These are phyloP conservation scores for Penicillium verrucosum DNA, from an alignment of 2,329 filamentous ascomycete species.

Conservation along the genomic window DNA sequence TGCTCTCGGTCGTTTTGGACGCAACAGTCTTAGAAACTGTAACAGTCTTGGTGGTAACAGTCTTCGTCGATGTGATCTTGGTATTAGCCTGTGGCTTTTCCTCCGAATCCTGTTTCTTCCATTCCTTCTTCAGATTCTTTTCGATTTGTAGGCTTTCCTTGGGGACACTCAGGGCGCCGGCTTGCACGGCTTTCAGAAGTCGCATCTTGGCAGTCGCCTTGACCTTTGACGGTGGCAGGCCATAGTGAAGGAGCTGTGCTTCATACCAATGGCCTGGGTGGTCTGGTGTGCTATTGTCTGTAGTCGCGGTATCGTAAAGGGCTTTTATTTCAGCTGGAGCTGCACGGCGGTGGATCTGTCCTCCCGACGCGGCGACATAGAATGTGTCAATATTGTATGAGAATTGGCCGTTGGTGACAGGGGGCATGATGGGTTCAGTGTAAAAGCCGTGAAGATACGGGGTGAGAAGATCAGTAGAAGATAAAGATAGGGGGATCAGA, in stretches of 20 bases:
- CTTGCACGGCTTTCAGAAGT: slow-evolving; percentile 56
- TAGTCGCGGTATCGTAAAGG: slow-evolving; percentile 36
- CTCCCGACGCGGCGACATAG: slow-evolving; percentile 45
- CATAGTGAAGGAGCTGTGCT: slow-evolving; percentile 63
- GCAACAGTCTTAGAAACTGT: background rate
- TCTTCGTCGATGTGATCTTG: background rate
- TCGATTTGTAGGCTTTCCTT: slow-evolving; percentile 51
- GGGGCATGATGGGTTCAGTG: slow-evolving; percentile 10
- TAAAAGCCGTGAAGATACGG: background rate
- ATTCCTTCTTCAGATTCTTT: slow-evolving; percentile 57
- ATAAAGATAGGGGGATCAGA: background rate
- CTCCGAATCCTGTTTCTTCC: slow-evolving; percentile 48
- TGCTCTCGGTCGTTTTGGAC: background rate
- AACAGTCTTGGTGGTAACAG: background rate
- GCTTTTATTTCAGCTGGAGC: slow-evolving; percentile 46
- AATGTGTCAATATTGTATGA: slow-evolving; percentile 46
- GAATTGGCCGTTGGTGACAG: slow-evolving; percentile 41
- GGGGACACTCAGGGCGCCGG: slow-evolving; percentile 50
- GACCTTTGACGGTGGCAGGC: slow-evolving; percentile 54
- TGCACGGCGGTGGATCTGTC: slow-evolving; percentile 47
- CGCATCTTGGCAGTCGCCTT: slow-evolving; percentile 60
- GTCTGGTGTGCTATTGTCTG: slow-evolving; percentile 38
- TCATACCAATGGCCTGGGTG: slow-evolving; percentile 61
- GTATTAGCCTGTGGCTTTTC: background rate
- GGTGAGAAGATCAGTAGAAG: background rate